phyloP scores from a whole-genome alignment of 179 eudicot species.

The Nepenthes alata region DNA sequence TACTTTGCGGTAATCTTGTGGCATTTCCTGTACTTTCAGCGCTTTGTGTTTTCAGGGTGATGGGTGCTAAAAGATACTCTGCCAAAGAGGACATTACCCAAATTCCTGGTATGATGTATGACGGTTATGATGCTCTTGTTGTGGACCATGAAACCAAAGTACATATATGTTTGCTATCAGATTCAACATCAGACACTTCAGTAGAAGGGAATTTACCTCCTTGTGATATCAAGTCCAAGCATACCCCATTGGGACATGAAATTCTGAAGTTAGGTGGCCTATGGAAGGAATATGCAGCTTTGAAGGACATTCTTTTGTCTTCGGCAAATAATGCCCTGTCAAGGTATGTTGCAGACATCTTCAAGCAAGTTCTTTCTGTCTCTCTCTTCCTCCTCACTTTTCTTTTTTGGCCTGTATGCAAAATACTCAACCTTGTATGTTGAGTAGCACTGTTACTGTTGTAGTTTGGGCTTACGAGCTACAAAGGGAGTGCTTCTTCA shows the following conservation, averaged over 20 bases:
- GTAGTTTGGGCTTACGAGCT: conserved; percentile 75
- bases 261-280: conserved; percentile 52
- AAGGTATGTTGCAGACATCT: conserved; percentile 31
- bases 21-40: conserved; percentile 49
- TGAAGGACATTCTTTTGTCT: conserved; percentile 59
- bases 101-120: conserved; percentile 14
- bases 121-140: conserved; percentile 26
- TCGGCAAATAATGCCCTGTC: conserved; percentile 41
- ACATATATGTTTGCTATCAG: conserved; percentile 26
- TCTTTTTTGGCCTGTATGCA: no score
- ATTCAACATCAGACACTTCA: conserved; percentile 18
- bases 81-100: conserved; percentile 7
- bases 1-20: conserved; percentile 66
- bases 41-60: conserved; percentile 48
- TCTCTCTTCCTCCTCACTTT: no score
- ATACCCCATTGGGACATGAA: conserved; percentile 19
- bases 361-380: neutral
- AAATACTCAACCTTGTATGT: conserved; percentile 4
- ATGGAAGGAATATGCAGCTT: conserved; percentile 52
- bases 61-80: conserved; percentile 27
- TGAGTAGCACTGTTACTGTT: conserved; percentile 25
- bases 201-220: conserved; percentile 12
- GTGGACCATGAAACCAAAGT: conserved; percentile 46
- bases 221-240: conserved; percentile 17
- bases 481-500: conserved; percentile 94